Base-by-base conservation (phyloP, 257 asterid species). In the Forsythia viridissima region DNA sequence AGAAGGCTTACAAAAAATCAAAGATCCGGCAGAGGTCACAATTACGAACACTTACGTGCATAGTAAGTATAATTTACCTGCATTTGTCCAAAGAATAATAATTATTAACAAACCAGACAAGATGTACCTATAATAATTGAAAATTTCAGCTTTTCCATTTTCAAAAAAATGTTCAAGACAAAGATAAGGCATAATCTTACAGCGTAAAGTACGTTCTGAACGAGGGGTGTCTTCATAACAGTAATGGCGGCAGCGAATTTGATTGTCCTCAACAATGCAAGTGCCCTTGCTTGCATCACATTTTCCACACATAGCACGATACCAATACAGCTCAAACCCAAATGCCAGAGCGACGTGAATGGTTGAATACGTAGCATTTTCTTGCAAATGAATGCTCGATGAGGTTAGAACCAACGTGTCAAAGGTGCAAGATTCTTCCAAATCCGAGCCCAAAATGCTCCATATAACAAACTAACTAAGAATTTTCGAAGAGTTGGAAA, bases 41-140 rank as follows among this genome's bases (percentile, higher is more conserved):
- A 37, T 43, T 77, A 20, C 8, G 57, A 73, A 12, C 72, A 69
- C 87, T 77, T 74, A 84, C 86, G 38, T 15, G 7, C 81, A 20
- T 82, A 86, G 80, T 61, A 86, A 86, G 59, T 79, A 71, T 67
- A 86, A 38, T 57, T 74, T 79, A 82, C 91, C 91, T 89, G 90
- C 90, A 89, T 81, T 66, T 71, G 42, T 71, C 39, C 79, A 81
- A 75, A 65, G 18, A 18, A 21, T 21, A 73, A 76, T 71, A 77
- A 55, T 30, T 65, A 55, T 88, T 46, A 88, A 76, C 75, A 51
- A 66, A 71, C 24, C 41, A 52, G 30, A 41, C 39, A 46, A 71
- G 24, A 57, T 38, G 52, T 44, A 44, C 41, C 18, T 30, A 44
- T 3, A 4, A 44, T 11, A 44, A 3, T 42, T 20, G 73, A 37